A percentile compares a stretch with the other conserved stretches of the same genome.
phyloP scores from a whole-genome alignment of 768 basidiomycete genomes.

The Galerina sulciceps region DNA sequence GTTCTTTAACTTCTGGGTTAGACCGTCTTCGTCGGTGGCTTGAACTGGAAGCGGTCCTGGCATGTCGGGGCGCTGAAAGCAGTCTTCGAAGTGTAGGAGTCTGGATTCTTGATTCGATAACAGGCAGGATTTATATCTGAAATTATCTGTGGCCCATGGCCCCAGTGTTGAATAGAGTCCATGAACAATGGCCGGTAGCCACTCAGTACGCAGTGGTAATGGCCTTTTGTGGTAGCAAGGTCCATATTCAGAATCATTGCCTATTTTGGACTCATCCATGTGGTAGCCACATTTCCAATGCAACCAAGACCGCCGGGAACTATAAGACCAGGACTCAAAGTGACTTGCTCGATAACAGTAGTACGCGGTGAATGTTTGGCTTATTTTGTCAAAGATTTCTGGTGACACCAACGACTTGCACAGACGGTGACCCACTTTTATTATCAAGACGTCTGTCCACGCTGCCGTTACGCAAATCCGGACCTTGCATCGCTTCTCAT shows the following conservation, averaged over 20 bases:
- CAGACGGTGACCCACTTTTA: slow-evolving; percentile 3
- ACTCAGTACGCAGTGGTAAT: no score
- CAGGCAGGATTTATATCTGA: no score
- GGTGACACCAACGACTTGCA: no score
- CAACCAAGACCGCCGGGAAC: not conserved
- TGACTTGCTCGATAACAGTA: no score
- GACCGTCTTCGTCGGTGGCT: not conserved
- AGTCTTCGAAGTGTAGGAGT: not conserved
- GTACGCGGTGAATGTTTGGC: not conserved
- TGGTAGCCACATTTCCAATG: no score
- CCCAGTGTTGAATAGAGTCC: no score
- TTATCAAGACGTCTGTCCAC: slow-evolving; percentile 5
- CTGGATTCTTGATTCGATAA: no score
- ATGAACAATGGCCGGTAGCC: no score
- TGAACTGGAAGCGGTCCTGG: not conserved
- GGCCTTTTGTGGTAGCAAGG: no score
- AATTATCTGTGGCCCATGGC: no score
- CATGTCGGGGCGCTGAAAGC: not conserved
- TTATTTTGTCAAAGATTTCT: not conserved
- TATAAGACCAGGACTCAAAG: not conserved
- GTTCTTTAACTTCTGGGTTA: slow-evolving; percentile 14
- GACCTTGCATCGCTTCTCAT: slow-evolving; percentile 20
- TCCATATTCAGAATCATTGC: no score
- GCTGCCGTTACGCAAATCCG: slow-evolving; percentile 33
- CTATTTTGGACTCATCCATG: no score